These are phyloP conservation scores for Ceratonia siliqua DNA, from an alignment of 306 rosid genomes.

Conservation along the genomic window DNA sequence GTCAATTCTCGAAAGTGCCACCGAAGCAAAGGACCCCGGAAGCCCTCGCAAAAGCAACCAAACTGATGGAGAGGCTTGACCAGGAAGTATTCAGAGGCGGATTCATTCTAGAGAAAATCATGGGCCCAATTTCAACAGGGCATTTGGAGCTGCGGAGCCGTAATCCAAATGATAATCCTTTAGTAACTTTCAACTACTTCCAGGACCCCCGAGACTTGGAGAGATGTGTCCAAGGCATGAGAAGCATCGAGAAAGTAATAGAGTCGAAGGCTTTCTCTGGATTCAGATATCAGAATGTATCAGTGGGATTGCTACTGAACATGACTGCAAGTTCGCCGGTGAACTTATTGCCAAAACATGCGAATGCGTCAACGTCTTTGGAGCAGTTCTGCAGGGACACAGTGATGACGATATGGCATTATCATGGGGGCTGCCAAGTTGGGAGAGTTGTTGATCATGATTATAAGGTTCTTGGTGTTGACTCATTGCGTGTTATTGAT, in stretches of 20 bases:
- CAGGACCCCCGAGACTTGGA: constrained; percentile 58
- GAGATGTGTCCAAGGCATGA: constrained; percentile 64
- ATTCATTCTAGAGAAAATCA: constrained; percentile 63
- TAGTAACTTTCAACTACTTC: constrained; percentile 74
- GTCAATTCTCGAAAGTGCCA: constrained; percentile 37
- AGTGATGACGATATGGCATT: constrained; percentile 88
- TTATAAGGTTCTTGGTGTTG: constrained; percentile 64
- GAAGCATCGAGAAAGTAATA: constrained; percentile 45
- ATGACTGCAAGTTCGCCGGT: constrained; percentile 53
- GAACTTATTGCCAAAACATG: constrained; percentile 63
- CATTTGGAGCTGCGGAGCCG: constrained; percentile 59
- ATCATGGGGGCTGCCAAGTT: constrained; percentile 82
- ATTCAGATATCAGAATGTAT: constrained; percentile 38
- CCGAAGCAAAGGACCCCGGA: constrained; percentile 55
- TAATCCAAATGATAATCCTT: constrained; percentile 67
- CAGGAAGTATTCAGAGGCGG: constrained; percentile 62
- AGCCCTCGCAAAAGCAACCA: constrained; percentile 55
- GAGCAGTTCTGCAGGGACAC: constrained; percentile 72
- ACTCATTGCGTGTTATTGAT: constrained; percentile 68
- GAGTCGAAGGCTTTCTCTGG: constrained; percentile 57
- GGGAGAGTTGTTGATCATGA: constrained; percentile 64
- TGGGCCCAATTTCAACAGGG: constrained; percentile 71
- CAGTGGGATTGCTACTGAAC: constrained; percentile 45
- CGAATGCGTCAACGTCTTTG: constrained; percentile 46
- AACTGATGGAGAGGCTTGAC: constrained; percentile 41